Base-by-base conservation (phyloP, 1,284 basidiomycete genomes). In the Kwoniella shivajii region DNA sequence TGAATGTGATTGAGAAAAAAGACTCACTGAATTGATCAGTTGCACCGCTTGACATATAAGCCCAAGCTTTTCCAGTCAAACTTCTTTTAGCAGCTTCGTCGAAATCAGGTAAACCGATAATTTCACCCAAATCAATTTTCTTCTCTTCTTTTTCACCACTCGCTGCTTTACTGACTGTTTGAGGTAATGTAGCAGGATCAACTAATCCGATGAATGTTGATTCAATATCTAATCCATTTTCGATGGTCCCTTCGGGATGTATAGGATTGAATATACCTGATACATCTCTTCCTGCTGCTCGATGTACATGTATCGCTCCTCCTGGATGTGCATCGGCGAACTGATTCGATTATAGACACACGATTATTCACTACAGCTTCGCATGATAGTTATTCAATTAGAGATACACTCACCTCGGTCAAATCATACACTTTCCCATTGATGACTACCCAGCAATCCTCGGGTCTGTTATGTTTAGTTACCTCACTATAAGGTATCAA, bases 71-170 rank as follows among this genome's bases (percentile, higher is more conserved):
- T 14, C 63, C 53, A 0, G 72, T 71, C 30, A 79, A 62, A 22
- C 69, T 67, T 6, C 58, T 50, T 27, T 67, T 59, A 2, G 76
- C 77, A 3, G 75, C 76, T 33, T 67, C 74, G 50, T 75, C 73
- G 31, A 79, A 74, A 50, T 79, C 78, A 6, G 76, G 76, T 22
- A 78, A 42, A 4, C 76, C 76, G 10, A 78, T 66, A 57, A 79
- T 75, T 57, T 75, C 72, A 11, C 57, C 66, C 20, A 78, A 56
- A 11, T 68, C 64, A 27, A 77, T 67, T 55, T 60, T 59, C 20
- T 66, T 60, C 47, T 68, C 71, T 36, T 50, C 49, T 6, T 50
- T 53, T 37, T 61, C 61, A 16, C 46, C 57, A 24, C 22, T 43
- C 3, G 44, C 38, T n/a, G 24, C 56, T 27, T 64, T 64, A 5